Base-by-base conservation (phyloP, 352 stramenopile species). In the Thalassiosira sp. region DNA sequence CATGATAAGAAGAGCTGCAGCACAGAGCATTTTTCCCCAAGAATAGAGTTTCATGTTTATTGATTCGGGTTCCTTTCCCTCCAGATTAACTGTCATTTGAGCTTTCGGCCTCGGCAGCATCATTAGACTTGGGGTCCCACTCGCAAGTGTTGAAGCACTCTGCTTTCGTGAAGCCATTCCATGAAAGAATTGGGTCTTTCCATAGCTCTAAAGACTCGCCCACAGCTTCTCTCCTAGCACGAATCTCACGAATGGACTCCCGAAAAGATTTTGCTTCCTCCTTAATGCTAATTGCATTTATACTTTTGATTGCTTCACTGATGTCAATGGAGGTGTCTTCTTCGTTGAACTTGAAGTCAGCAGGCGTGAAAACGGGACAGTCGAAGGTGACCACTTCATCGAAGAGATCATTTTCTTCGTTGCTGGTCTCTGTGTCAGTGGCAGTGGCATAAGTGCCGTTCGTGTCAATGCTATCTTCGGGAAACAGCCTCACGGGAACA, bases 401-500 rank as follows among this genome's bases (percentile, higher is more conserved):
- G 18, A 53, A 53, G 24, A 53, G 2, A 53, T 27, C 45, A 24
- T 53, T 15, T 53, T 53, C 45, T 11, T 53, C 8, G 5, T 27
- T 28, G n/a, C 8, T 24, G 45, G 5, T 46, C 7, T 46, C 40
- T 46, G 7, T 18, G 11, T 5, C 40, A 46, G 7, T 18, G 40
- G 3, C 15, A 46, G 11, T 18, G 40, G 40, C 5, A 13, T 20
- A 5, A 46, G 7, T 28, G n/a, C 5, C 27, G 45, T 7, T 13
- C 24, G 2, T 27, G 16, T n/a, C 40, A 48, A 53, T 10, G n/a
- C n/a, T n/a, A 3, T 53, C 20, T 28, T 28, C 45, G 5, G 45
- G 45, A 53, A 53, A 53, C 45, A 53, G 45, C 13, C 45, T 53
- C 45, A 53, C n/a, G 24, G 45, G 45, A 15, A 60, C 52, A 42